Evolutionary conservation across 2,329 filamentous ascomycete species (phyloP).

Genomic region (Hyphodiscus sp.): DNA sequence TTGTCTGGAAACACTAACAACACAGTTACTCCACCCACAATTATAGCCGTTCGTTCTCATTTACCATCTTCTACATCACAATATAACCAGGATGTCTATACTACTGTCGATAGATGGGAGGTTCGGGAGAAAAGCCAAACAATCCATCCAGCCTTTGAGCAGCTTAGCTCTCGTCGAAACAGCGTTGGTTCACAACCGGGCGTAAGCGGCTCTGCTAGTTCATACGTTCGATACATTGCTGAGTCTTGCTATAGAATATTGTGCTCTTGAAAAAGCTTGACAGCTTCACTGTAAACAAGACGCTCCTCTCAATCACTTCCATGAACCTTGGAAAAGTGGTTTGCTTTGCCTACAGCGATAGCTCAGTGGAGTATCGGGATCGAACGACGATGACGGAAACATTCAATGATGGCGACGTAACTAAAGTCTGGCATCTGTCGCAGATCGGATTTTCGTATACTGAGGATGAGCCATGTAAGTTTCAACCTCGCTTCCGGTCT

Average conservation of each 20-base stretch:
- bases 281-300: constrained; percentile 62
- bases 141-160: constrained; percentile 71
- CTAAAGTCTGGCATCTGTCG: constrained; percentile 61
- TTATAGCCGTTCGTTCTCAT: constrained; percentile 68
- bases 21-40: constrained; percentile 42
- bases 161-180: constrained; percentile 61
- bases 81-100: constrained; percentile 60
- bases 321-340: constrained; percentile 67
- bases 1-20: constrained; percentile 49
- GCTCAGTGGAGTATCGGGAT: constrained; percentile 74
- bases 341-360: constrained; percentile 71
- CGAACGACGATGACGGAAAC: constrained; percentile 65
- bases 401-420: constrained; percentile 55
- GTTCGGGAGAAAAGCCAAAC: constrained; percentile 57
- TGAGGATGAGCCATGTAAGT: constrained; percentile 57
- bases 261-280: constrained; percentile 55
- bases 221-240: constrained; percentile 2
- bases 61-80: constrained; percentile 46
- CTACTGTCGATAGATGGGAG: constrained; percentile 78
- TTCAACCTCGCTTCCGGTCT: background rate
- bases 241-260: constrained; percentile 32
- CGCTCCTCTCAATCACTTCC: constrained; percentile 61
- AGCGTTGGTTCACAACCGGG: constrained; percentile 31
- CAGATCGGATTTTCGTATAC: constrained; percentile 74
- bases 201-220: constrained; percentile 18